Evolutionary conservation across 176 grass and related monocot genomes (phyloP).

Genomic region (Calamus simplicifolius): DNA sequence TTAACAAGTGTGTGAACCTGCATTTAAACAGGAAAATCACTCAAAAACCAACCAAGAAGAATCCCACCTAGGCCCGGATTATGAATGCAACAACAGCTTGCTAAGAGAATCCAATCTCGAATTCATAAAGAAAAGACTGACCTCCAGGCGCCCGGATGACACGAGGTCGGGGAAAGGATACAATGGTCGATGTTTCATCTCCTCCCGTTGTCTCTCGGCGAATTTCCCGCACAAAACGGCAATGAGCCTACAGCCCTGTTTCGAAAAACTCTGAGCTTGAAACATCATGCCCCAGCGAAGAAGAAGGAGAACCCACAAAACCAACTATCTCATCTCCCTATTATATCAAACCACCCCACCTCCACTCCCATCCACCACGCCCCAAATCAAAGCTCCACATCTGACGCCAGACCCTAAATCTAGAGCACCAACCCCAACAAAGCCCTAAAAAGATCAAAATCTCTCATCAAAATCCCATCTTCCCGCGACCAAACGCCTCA

Average conservation of each 20-base stretch:
- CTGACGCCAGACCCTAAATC: constrained; percentile 15
- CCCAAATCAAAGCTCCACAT: not conserved
- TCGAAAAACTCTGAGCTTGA: constrained; percentile 18
- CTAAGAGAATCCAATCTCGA: too few relatives aligned
- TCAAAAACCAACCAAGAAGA: too few relatives aligned
- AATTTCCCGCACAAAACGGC: constrained; percentile 41
- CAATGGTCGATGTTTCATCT: constrained; percentile 4
- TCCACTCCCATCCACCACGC: too few relatives aligned
- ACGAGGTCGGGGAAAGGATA: constrained; percentile 50
- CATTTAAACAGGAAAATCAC: constrained; percentile 7
- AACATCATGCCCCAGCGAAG: constrained; percentile 24
- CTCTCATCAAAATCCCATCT: too few relatives aligned
- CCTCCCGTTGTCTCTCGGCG: constrained; percentile 20
- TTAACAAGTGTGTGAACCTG: constrained; percentile 63
- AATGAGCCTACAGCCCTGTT: constrained; percentile 27
- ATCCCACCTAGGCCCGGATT: too few relatives aligned
- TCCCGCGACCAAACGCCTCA: not conserved
- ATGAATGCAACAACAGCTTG: too few relatives aligned
- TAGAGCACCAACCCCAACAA: not conserved
- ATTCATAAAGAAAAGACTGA: constrained; percentile 8
- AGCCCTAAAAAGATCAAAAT: not conserved
- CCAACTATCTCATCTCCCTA: constrained; percentile 10
- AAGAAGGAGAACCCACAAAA: not conserved
- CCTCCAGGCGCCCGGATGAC: constrained; percentile 43
- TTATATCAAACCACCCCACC: not conserved